A percentile compares a stretch with the other conserved stretches of the same genome.
These are phyloP conservation scores for Margaritispora aquatica DNA, from an alignment of 495 filamentous ascomycete species.

Conservation along the genomic window DNA sequence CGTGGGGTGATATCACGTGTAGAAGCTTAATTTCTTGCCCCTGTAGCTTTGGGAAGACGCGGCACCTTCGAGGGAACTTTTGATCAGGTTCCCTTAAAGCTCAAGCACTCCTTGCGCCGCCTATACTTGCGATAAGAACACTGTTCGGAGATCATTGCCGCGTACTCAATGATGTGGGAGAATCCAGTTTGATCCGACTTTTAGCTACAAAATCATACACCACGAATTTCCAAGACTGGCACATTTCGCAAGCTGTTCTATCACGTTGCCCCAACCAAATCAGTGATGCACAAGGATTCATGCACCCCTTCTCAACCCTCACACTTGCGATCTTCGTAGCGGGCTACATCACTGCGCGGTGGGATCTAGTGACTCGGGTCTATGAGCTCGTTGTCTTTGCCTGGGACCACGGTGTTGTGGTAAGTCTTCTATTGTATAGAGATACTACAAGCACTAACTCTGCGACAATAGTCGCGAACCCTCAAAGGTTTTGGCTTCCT, in stretches of 20 bases:
- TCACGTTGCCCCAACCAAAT: neutral
- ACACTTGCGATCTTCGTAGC: slow-evolving; percentile 97
- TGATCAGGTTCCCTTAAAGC: neutral
- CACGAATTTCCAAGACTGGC: neutral
- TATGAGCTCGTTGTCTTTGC: slow-evolving; percentile 96
- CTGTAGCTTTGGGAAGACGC: neutral
- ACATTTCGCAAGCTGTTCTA: neutral
- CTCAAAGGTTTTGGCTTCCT: slow-evolving; percentile 70
- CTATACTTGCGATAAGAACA: neutral
- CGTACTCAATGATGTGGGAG: slow-evolving; percentile 9
- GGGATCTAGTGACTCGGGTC: slow-evolving; percentile 91
- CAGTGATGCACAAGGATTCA: slow-evolving; percentile 45
- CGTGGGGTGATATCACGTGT: neutral
- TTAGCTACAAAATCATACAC: neutral
- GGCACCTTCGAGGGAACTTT: neutral
- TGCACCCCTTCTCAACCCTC: slow-evolving; percentile 94
- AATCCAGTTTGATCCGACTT: neutral
- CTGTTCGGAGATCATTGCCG: neutral
- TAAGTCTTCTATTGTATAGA: slow-evolving; percentile 38
- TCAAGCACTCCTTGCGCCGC: neutral
- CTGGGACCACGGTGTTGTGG: slow-evolving; percentile 97
- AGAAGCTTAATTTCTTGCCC: slow-evolving; percentile 11
- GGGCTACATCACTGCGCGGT: slow-evolving; percentile 97
- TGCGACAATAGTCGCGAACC: slow-evolving; percentile 37
- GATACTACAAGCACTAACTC: slow-evolving; percentile 4